A percentile compares a stretch with the other conserved stretches of the same genome.
phyloP scores from a whole-genome alignment of 2,329 filamentous ascomycete genomes.

The Cladobotryum protrusum region DNA sequence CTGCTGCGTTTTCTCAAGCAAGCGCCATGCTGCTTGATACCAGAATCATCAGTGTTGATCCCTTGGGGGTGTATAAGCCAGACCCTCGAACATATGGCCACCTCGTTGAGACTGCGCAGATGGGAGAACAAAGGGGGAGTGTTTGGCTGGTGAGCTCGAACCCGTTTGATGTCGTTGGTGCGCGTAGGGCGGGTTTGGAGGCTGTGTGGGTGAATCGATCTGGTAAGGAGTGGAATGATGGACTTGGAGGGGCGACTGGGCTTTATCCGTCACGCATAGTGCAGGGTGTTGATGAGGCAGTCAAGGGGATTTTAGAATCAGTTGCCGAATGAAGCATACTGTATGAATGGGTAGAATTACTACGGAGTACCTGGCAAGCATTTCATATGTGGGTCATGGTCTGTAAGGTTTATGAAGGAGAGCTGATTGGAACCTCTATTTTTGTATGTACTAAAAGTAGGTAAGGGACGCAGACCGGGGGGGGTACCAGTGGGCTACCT shows the following conservation, averaged over 20 bases:
- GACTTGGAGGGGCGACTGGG: slow-evolving; percentile 40
- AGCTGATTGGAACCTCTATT: no score
- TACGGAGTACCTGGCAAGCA: no score
- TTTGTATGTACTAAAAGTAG: no score
- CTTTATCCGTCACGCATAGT: slow-evolving; percentile 49
- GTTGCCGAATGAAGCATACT: background rate
- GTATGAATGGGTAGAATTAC: background rate
- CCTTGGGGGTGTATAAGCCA: slow-evolving; percentile 58
- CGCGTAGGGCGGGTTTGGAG: slow-evolving; percentile 53
- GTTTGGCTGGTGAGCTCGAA: slow-evolving; percentile 69
- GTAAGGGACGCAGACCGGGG: no score
- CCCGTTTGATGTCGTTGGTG: slow-evolving; percentile 66
- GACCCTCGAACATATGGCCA: slow-evolving; percentile 55
- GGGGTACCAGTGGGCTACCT: no score
- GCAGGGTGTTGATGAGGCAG: slow-evolving; percentile 51
- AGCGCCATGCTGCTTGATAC: slow-evolving; percentile 33
- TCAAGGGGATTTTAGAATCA: slow-evolving; percentile 27
- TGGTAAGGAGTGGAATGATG: slow-evolving; percentile 60
- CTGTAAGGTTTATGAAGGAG: no score
- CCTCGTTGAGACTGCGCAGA: slow-evolving; percentile 45
- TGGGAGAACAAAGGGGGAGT: slow-evolving; percentile 36
- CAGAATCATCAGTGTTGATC: slow-evolving; percentile 56
- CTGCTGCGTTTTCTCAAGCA: slow-evolving; percentile 47
- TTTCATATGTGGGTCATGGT: no score
- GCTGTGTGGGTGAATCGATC: slow-evolving; percentile 62